Base-by-base conservation (phyloP, 768 basidiomycete genomes). In the Psilocybe sp. region DNA sequence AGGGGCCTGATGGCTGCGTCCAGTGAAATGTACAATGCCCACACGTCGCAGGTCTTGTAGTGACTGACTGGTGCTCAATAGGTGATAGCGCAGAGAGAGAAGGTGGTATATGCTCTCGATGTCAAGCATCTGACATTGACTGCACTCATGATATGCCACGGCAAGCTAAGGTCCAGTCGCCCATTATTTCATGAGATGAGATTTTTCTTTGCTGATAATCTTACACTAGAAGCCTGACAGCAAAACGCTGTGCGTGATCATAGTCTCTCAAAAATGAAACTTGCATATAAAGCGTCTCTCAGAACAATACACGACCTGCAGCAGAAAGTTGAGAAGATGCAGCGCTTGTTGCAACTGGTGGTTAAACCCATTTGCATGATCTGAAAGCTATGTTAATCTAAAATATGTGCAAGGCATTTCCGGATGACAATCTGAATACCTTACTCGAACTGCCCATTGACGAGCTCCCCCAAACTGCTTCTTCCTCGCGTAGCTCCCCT, bases 1-100 rank as follows among this genome's bases (percentile, higher is more conserved):
- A 28, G 23, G 23, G 23, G 23, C 7, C 11, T 52, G 46, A 18
- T 34, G 16, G 16, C 5, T 12, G 19, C 15, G 20, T 16, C n/a
- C 51, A 76, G 75, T 73, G 36, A 70, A 73, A 68, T 77, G 75
- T 75, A 31, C 38, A 13, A 43, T 13, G 43, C 46, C 18, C n/a
- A 37, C 37, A 37, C 44, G 23, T 28, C 4, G 3, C 23, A 28
- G 23, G 23, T 28, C 23, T 7, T 7, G 4, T 7, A 7, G 23
- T 28, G 23, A 28, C 23, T 28, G 23, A 28, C 44, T 36, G 39
- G 13, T 18, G 42, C 15, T 28, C 7, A 3, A 28, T 28, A 81
- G 81, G 81, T 54, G 81, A 87, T 53, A 86, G 85, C 54, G 80
- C 81, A 12, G 77, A 73, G 49, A 80, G 77, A 75, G 76, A 76